A percentile compares a stretch with the other conserved stretches of the same genome.
These are phyloP conservation scores for Geosmithia putterillii DNA, from an alignment of 2,329 filamentous ascomycete species.

Conservation along the genomic window DNA sequence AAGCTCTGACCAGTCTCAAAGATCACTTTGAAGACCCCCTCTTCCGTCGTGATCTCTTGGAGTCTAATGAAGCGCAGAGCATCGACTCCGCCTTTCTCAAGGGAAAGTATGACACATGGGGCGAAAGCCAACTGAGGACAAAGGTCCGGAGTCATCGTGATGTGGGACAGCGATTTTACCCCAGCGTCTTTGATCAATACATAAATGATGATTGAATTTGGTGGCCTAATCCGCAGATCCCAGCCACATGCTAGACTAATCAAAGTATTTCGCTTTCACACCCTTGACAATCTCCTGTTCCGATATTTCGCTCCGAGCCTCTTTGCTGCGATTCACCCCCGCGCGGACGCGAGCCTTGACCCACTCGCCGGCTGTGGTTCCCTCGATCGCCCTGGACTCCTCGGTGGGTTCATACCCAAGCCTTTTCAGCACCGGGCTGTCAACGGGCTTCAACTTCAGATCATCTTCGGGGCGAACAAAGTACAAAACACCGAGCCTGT, in stretches of 20 bases:
- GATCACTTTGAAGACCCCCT: constrained; percentile 19
- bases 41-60: constrained; percentile 8
- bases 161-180: constrained; percentile 33
- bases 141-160: constrained; percentile 39
- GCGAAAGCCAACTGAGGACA: constrained; percentile 39
- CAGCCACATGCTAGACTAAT: constrained; percentile 8
- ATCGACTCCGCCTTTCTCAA: constrained; percentile 37
- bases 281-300: constrained; percentile 17
- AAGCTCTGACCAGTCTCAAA: constrained; percentile 24
- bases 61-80: constrained; percentile 20
- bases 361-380: constrained; percentile 21
- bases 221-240: neutral
- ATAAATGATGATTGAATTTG: constrained; percentile 21
- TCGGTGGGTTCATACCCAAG: constrained; percentile 14
- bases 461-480: constrained; percentile 23
- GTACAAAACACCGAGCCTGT: constrained; percentile 34
- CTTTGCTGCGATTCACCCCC: constrained; percentile 6
- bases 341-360: constrained; percentile 18
- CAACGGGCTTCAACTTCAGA: constrained; percentile 16
- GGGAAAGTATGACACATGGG: constrained; percentile 40
- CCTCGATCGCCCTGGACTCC: constrained; percentile 11
- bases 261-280: constrained; percentile 19
- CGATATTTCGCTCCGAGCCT: constrained; percentile 11
- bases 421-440: constrained; percentile 16
- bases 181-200: constrained; percentile 33